These are phyloP conservation scores for Bruguiera sexangula DNA, from an alignment of 345 rosid genomes.

Conservation along the genomic window DNA sequence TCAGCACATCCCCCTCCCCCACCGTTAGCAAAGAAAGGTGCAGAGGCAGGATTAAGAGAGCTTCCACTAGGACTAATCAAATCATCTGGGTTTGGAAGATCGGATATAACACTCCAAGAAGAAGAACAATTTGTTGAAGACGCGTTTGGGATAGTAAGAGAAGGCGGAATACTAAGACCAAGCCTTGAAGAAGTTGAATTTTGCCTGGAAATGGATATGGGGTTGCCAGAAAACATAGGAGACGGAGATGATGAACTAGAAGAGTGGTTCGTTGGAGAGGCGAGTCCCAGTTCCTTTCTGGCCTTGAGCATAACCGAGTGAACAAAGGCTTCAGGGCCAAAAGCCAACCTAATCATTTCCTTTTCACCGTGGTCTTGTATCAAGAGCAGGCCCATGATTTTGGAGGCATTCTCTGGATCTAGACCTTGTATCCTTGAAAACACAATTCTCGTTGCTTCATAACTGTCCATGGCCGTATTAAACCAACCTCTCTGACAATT, in stretches of 20 bases:
- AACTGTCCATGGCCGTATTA: constrained; percentile 62
- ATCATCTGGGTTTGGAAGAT: constrained; percentile 47
- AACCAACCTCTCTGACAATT: constrained; percentile 1
- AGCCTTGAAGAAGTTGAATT: constrained; percentile 36
- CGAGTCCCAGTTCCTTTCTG: constrained; percentile 63
- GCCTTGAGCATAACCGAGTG: constrained; percentile 67
- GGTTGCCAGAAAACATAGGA: constrained; percentile 36
- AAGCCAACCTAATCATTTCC: constrained; percentile 89
- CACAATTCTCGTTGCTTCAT: constrained; percentile 88
- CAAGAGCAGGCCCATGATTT: constrained; percentile 88
- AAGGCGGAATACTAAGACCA: constrained; percentile 37
- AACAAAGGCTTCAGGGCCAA: constrained; percentile 76
- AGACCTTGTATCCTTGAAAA: constrained; percentile 70
- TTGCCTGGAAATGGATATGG: constrained; percentile 38
- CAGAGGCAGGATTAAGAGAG: constrained; percentile 58
- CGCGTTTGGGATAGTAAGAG: constrained; percentile 35
- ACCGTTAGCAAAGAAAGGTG: constrained; percentile 49
- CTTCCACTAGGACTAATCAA: constrained; percentile 42
- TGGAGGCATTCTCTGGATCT: constrained; percentile 89
- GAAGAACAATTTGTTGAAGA: constrained; percentile 29
- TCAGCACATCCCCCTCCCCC: constrained; percentile 45
- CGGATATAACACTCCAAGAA: constrained; percentile 44
- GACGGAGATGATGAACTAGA: constrained; percentile 51
- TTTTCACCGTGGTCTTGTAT: constrained; percentile 93
- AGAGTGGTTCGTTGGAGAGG: constrained; percentile 40